These are phyloP conservation scores for Parmelia sp. DNA, from an alignment of 495 filamentous ascomycete genomes.

Conservation along the genomic window DNA sequence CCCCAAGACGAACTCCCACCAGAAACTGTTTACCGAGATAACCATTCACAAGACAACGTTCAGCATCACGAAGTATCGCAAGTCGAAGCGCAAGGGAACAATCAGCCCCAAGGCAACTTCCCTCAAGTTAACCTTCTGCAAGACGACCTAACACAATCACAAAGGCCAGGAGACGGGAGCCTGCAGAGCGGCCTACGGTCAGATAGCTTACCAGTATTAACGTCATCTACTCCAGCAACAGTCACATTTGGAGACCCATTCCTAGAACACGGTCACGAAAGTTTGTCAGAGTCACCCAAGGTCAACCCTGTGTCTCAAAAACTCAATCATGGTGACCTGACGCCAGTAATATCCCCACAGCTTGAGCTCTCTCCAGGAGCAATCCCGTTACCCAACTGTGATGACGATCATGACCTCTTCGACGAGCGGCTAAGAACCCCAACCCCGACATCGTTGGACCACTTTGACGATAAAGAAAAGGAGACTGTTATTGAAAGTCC, in stretches of 20 bases:
- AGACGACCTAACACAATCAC: not conserved
- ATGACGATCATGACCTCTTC: conserved; percentile 17
- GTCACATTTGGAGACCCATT: conserved; percentile 3
- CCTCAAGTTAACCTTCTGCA: not conserved
- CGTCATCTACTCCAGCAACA: not conserved
- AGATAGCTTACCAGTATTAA: not conserved
- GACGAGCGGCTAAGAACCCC: conserved; percentile 11
- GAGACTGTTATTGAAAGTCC: not conserved
- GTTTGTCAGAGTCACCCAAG: not conserved
- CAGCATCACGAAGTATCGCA: not conserved
- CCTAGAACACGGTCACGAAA: not conserved
- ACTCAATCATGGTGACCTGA: not conserved
- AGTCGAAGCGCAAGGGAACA: not conserved
- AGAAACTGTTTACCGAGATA: not conserved
- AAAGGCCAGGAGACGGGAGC: not conserved
- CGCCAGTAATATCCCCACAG: not conserved
- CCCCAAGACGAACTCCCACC: not conserved
- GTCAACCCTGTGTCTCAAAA: not conserved
- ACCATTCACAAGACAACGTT: not conserved
- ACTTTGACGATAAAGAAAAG: not conserved
- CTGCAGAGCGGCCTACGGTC: not conserved
- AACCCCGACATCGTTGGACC: not conserved
- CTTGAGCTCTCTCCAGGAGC: conserved; percentile 8
- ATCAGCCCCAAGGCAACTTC: not conserved
- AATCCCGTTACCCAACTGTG: conserved; percentile 11